Evolutionary conservation across 495 filamentous ascomycete species (phyloP).

Genomic region (Aspergillus baeticus): DNA sequence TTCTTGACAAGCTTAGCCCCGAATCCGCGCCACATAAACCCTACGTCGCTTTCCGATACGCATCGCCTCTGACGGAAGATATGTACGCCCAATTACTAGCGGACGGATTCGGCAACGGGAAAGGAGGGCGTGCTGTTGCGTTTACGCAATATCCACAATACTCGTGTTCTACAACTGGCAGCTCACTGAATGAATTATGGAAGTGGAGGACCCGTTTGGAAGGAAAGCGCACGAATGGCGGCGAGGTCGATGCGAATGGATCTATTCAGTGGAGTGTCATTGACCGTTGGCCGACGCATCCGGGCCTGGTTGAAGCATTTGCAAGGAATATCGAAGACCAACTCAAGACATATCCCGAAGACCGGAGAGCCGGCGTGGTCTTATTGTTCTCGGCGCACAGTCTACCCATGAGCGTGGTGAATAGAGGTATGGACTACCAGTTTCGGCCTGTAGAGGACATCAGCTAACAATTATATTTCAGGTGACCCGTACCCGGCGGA

Average conservation of each 20-base stretch:
- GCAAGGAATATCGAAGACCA: slow-evolving; percentile 85
- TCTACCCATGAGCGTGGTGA: slow-evolving; percentile 94
- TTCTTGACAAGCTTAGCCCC: slow-evolving; percentile 85
- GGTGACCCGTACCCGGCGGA: slow-evolving; percentile 96
- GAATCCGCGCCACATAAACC: slow-evolving; percentile 96
- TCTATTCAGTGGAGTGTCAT: slow-evolving; percentile 95
- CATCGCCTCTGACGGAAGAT: slow-evolving; percentile 88
- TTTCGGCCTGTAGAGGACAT: too few species aligned
- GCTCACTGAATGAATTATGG: slow-evolving; percentile 95
- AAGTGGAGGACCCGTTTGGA: slow-evolving; percentile 90
- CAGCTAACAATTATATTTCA: slow-evolving; percentile 24
- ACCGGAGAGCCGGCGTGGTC: slow-evolving; percentile 73
- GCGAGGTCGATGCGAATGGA: slow-evolving; percentile 53
- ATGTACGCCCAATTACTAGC: slow-evolving; percentile 78
- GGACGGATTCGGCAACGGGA: slow-evolving; percentile 86
- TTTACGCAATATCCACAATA: slow-evolving; percentile 99
- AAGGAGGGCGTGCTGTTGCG: slow-evolving; percentile 86
- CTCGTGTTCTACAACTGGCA: slow-evolving; percentile 97
- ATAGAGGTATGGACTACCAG: slow-evolving; percentile 60
- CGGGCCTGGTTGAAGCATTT: slow-evolving; percentile 87
- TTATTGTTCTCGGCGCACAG: slow-evolving; percentile 94
- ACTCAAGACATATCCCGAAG: slow-evolving; percentile 77
- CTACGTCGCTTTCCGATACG: slow-evolving; percentile 98
- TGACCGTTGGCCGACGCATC: slow-evolving; percentile 92
- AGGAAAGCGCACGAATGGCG: slow-evolving; percentile 59